These are phyloP conservation scores for Pouteria campechiana DNA, from an alignment of 179 eudicot species.

Conservation along the genomic window DNA sequence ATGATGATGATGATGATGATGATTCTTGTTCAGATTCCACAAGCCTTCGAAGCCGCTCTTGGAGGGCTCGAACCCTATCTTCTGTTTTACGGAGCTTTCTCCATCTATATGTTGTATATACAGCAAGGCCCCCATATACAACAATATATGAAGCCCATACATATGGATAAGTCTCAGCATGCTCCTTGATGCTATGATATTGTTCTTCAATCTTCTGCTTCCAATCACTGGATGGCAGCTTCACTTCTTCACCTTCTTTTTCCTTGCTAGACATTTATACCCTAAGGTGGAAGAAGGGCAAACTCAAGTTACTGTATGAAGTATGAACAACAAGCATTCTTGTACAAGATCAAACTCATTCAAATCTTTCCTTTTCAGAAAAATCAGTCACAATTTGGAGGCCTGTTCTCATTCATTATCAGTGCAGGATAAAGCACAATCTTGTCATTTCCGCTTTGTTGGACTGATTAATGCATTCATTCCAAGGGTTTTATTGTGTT, in stretches of 20 bases:
- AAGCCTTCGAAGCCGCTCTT: conserved; percentile 44
- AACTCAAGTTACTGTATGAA: no score
- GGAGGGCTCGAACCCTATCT: conserved; percentile 63
- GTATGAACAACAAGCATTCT: no score
- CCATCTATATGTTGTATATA: conserved; percentile 67
- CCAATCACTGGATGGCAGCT: no score
- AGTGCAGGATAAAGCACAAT: no score
- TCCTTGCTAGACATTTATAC: conserved; percentile 30
- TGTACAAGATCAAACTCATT: no score
- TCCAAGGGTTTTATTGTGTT: no score
- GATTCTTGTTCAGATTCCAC: conserved; percentile 48
- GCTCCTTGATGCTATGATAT: conserved; percentile 38
- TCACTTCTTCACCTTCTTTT: conserved; percentile 8
- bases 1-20: conserved; percentile 10
- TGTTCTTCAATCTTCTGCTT: conserved; percentile 25
- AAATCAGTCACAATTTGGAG: no score
- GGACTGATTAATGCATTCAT: no score
- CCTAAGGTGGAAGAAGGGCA: no score
- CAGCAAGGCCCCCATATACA: conserved; percentile 67
- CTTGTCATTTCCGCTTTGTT: no score
- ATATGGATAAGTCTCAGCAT: conserved; percentile 68
- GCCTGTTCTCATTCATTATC: no score
- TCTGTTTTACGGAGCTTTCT: conserved; percentile 65
- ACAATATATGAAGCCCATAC: conserved; percentile 72
- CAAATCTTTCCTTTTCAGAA: no score